phyloP scores from a whole-genome alignment of 2,329 filamentous ascomycete genomes.

The Colletotrichum sp. region DNA sequence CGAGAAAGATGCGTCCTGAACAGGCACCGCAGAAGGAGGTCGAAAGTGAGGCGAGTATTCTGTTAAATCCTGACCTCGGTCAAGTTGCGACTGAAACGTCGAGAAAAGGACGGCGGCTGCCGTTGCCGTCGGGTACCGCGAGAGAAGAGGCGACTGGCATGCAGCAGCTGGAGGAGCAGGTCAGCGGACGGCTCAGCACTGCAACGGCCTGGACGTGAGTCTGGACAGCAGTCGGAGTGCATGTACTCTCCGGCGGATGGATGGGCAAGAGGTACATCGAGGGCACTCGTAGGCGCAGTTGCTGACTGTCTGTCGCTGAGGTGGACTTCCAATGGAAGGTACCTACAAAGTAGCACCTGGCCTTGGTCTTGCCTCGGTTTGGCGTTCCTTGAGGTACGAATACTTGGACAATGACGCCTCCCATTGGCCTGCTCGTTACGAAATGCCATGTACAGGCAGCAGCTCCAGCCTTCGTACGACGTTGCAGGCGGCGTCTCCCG shows the following conservation, averaged over 20 bases:
- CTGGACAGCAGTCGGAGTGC: neutral
- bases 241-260: neutral
- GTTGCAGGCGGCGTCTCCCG: conserved; percentile 10
- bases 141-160: neutral
- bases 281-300: neutral
- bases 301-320: neutral
- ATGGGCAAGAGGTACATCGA: neutral
- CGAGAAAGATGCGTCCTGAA: neutral
- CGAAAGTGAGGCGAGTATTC: neutral
- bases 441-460: neutral
- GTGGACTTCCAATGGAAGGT: neutral
- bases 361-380: neutral
- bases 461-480: conserved; percentile 9
- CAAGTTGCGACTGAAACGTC: conserved; percentile 3
- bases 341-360: neutral
- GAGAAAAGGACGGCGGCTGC: neutral
- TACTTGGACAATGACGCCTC: neutral
- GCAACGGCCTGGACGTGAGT: neutral
- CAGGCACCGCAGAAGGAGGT: neutral
- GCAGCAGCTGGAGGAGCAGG: neutral
- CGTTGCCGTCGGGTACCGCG: neutral
- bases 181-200: neutral
- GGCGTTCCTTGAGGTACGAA: neutral
- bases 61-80: neutral
- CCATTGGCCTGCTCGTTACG: neutral